Conservation (phyloP, 202 grass and related monocot genomes). For the Carex arenaria region DNA sequence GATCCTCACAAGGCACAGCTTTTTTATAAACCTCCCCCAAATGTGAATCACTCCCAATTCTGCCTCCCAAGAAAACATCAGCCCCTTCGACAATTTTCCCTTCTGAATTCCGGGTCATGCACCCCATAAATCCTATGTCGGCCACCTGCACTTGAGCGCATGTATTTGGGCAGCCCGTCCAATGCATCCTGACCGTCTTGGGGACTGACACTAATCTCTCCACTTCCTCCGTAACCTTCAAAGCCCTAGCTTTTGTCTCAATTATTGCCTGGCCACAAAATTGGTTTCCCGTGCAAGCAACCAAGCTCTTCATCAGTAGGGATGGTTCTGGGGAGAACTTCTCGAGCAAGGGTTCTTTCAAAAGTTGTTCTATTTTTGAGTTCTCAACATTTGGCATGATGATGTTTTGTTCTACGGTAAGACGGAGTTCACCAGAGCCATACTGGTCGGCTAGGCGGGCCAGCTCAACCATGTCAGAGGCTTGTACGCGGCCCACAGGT, state of each 20-base stretch:
- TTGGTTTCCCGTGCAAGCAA: slow-evolving; percentile 87
- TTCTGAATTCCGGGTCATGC: slow-evolving; percentile 53
- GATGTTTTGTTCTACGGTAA: slow-evolving; percentile 96
- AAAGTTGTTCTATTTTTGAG: slow-evolving; percentile 36
- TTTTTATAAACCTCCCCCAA: slow-evolving; percentile 71
- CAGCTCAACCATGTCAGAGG: slow-evolving; percentile 74
- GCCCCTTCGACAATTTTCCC: slow-evolving; percentile 68
- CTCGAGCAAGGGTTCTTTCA: slow-evolving; percentile 58
- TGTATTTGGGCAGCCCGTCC: slow-evolving; percentile 76
- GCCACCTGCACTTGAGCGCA: slow-evolving; percentile 96
- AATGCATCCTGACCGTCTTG: slow-evolving; percentile 69
- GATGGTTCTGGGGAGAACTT: slow-evolving; percentile 60
- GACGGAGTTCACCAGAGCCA: slow-evolving; percentile 62
- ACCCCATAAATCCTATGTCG: slow-evolving; percentile 95
- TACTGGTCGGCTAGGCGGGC: slow-evolving; percentile 75
- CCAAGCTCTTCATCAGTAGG: slow-evolving; percentile 63
- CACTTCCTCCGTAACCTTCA: slow-evolving; percentile 77
- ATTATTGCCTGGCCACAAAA: slow-evolving; percentile 98
- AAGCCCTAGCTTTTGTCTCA: slow-evolving; percentile 80
- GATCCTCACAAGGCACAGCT: slow-evolving; percentile 74
- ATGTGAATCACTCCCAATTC: slow-evolving; percentile 86
- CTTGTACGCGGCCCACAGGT: slow-evolving; percentile 62
- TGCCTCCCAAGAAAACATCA: slow-evolving; percentile 68
- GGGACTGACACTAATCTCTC: slow-evolving; percentile 61
- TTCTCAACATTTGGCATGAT: slow-evolving; percentile 75